Evolutionary conservation across 139 green algal genomes (phyloP), one percentile per base, ranked within the genome.

Genomic region (Chlorella vulgaris): DNA sequence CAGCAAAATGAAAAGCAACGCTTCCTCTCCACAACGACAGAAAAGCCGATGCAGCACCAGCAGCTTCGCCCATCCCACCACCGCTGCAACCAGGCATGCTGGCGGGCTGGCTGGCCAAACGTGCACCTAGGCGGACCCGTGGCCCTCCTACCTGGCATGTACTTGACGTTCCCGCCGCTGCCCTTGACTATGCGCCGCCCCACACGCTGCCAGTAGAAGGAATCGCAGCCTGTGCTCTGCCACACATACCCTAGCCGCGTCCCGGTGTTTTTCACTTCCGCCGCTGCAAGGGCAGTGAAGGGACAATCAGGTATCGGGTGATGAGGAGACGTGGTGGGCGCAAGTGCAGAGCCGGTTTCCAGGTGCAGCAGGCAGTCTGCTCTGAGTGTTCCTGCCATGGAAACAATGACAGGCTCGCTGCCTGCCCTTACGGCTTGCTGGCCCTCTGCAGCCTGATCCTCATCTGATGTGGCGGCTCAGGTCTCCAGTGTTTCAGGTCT

Each of bases 141-240:
- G 24, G 29, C 29, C 66, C 10, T 2, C 69, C n/a, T 51, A 76
- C 86, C 90, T 1, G 93, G 86, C 62, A 74, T 80, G 69, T 88
- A 92, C 88, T 94, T 96, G 7, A 81, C 31, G 47, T 53, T 79
- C 26, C 77, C 82, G 71, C 78, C 88, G 18, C n/a, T 65, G 53
- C 76, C 83, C 68, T 84, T 82, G 28, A 35, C 26, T 21, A 87
- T 24, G 63, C 81, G 79, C 6, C 86, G 76, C n/a, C 87, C 89
- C 36, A 93, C 83, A 5, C 80, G 86, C 86, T 98, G 94, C 63
- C 97, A 83, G 83, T 90, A 94, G 87, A 96, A 99, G 18, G 93
- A 93, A 78, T 98, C 93, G 83, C 96, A 99, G 33, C 93, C 93
- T 7, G 81, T 69, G 83, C 88, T 94, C 89, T 99, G 96, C 88